Percentiles rank a stretch among this genome's conserved stretches.
Evolutionary conservation across 352 stramenopile species (phyloP).

Genomic region (Pythium phragmitis): DNA sequence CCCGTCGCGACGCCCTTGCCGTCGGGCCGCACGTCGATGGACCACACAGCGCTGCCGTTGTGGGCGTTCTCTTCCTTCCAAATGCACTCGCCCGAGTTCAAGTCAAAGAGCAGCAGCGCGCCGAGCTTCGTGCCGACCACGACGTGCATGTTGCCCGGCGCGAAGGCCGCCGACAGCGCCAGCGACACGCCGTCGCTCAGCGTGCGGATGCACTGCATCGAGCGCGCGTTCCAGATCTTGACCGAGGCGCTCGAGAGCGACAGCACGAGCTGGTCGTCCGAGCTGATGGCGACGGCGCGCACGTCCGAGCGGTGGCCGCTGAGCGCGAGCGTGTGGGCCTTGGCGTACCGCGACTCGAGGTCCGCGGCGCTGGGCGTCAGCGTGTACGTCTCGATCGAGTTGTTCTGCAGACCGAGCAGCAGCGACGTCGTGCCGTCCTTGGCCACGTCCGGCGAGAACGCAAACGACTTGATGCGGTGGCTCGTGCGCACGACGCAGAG

Average conservation of each 20-base stretch:
- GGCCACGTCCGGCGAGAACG: conserved; percentile 78
- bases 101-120: conserved; percentile 92
- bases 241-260: conserved; percentile 82
- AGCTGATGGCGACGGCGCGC: conserved; percentile 82
- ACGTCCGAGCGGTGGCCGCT: conserved; percentile 93
- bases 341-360: conserved; percentile 68
- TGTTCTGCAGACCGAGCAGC: conserved; percentile 90
- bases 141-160: conserved; percentile 96
- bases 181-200: conserved; percentile 75
- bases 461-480: conserved; percentile 88
- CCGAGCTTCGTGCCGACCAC: conserved; percentile 97
- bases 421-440: conserved; percentile 83
- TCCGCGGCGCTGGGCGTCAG: conserved; percentile 51
- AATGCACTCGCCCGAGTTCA: conserved; percentile 94
- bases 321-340: conserved; percentile 68
- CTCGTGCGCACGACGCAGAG: conserved; percentile 81
- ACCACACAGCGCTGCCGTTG: conserved; percentile 96
- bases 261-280: conserved; percentile 89
- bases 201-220: conserved; percentile 90
- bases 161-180: conserved; percentile 94
- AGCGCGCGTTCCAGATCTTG: conserved; percentile 93
- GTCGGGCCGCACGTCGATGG: conserved; percentile 93
- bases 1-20: conserved; percentile 93
- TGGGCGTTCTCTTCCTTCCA: conserved; percentile 85
- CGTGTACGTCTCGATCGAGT: conserved; percentile 89